Conservation (phyloP, 2,329 filamentous ascomycete species). For the Whalleya microplaca region DNA sequence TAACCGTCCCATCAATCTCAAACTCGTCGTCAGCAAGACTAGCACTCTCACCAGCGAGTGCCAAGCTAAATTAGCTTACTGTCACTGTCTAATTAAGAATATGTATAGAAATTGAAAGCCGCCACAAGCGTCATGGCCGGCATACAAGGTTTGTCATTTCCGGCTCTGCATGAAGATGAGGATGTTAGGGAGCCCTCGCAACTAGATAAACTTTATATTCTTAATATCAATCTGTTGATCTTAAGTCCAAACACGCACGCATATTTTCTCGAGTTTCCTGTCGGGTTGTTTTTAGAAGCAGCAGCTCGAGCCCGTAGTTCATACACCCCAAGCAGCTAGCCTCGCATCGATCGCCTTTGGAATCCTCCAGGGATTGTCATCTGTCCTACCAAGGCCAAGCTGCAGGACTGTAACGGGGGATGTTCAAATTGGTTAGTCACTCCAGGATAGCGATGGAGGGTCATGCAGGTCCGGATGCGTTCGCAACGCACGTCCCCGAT, state of each 20-base stretch:
- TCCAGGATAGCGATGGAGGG: conserved; percentile 29
- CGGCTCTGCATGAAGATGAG: neutral
- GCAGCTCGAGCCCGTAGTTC: conserved; percentile 10
- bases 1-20: conserved; percentile 51
- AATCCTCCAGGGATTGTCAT: conserved; percentile 21
- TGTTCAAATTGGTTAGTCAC: conserved; percentile 32
- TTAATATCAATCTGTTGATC: neutral
- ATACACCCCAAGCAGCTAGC: conserved; percentile 2
- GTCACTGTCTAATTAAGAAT: neutral
- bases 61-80: conserved; percentile 3
- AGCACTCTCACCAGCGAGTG: conserved; percentile 2
- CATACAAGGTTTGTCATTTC: conserved; percentile 1
- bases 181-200: neutral
- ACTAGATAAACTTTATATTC: neutral
- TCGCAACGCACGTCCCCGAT: conserved; percentile 35
- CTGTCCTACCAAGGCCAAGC: conserved; percentile 13
- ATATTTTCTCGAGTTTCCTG: conserved; percentile 4
- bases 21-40: conserved; percentile 40
- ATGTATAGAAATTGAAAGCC: conserved; percentile 11
- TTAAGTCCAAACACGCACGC: conserved; percentile 5
- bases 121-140: conserved; percentile 8
- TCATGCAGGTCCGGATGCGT: conserved; percentile 32
- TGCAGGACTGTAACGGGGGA: conserved; percentile 18
- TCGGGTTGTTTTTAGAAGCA: conserved; percentile 23
- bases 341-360: conserved; percentile 2